These are phyloP conservation scores for Actinomortierella wolfii DNA, from an alignment of 371 early-diverging fungal species.

Conservation along the genomic window DNA sequence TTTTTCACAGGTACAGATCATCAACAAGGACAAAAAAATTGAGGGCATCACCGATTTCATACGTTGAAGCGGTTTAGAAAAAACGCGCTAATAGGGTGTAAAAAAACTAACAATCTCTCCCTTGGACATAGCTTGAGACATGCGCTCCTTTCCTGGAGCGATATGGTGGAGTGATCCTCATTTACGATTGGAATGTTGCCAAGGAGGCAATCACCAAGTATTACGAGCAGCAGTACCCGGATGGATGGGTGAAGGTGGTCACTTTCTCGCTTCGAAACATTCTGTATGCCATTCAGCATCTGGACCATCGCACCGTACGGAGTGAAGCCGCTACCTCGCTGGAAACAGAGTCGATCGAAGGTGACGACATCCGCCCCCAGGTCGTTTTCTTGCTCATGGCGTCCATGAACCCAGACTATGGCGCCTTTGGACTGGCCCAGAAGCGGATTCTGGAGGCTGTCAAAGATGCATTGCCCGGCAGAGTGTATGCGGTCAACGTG, in stretches of 20 bases:
- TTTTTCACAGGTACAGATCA: constrained; percentile 28
- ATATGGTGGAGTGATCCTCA: constrained; percentile 45
- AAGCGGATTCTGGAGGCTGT: constrained; percentile 36
- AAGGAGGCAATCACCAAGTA: constrained; percentile 43
- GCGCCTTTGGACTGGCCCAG: constrained; percentile 34
- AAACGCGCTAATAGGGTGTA: too few relatives aligned
- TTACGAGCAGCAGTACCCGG: constrained; percentile 37
- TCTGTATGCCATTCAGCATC: constrained; percentile 27
- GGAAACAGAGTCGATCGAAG: background rate
- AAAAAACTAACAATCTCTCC: too few relatives aligned
- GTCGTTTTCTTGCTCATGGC: constrained; percentile 42
- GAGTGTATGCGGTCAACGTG: constrained; percentile 33
- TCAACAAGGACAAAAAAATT: too few relatives aligned
- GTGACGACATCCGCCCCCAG: constrained; percentile 23
- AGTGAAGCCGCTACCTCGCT: background rate
- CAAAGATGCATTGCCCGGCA: constrained; percentile 33
- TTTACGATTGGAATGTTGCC: constrained; percentile 48
- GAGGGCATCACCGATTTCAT: too few relatives aligned
- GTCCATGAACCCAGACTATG: constrained; percentile 46
- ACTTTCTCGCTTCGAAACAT: constrained; percentile 44
- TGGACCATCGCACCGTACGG: constrained; percentile 34
- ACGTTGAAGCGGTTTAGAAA: too few relatives aligned
- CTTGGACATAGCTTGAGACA: constrained; percentile 28
- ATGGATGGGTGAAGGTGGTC: constrained; percentile 45
- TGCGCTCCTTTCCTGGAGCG: constrained; percentile 46